A percentile compares a stretch with the other conserved stretches of the same genome.
Conservation (phyloP, 805 yeast species). For the Zygotorulaspora sp. region DNA sequence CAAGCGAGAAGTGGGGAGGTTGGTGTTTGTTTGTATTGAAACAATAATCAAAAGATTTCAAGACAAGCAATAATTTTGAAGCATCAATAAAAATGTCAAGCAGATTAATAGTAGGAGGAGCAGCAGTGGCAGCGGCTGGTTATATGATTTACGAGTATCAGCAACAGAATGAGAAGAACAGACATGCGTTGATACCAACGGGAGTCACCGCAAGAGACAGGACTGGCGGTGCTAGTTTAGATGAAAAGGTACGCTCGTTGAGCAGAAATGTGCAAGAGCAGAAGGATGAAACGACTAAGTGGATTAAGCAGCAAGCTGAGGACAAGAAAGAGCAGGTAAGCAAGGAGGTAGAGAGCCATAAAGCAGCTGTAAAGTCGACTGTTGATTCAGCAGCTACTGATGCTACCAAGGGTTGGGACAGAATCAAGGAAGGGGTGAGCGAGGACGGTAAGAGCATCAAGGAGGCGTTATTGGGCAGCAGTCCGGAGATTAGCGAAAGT, state of each 20-base stretch:
- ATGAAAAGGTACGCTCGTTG: neutral
- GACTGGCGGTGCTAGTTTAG: too few species aligned
- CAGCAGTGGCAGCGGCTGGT: slow-evolving; percentile 28
- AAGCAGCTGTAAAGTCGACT: slow-evolving; percentile 6
- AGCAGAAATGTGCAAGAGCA: slow-evolving; percentile 9
- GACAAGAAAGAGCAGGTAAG: slow-evolving; percentile 7
- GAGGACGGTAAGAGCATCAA: slow-evolving; percentile 14
- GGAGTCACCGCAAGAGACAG: slow-evolving; percentile 4
- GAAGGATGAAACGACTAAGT: slow-evolving; percentile 10
- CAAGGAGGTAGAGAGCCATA: slow-evolving; percentile 7
- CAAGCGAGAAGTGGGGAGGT: too few species aligned
- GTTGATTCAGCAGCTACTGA: slow-evolving; percentile 9
- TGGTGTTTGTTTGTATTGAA: neutral
- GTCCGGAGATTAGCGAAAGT: slow-evolving; percentile 7
- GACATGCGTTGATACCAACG: slow-evolving; percentile 14
- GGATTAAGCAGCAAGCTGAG: slow-evolving; percentile 14
- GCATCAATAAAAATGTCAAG: slow-evolving; percentile 20
- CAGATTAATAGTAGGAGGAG: slow-evolving; percentile 26
- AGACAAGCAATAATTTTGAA: neutral
- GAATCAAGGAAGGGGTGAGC: slow-evolving; percentile 14
- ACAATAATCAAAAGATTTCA: neutral
- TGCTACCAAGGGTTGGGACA: slow-evolving; percentile 12
- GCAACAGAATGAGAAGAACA: slow-evolving; percentile 20
- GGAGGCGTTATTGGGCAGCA: slow-evolving; percentile 14
- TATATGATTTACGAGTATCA: slow-evolving; percentile 26